phyloP scores from a whole-genome alignment of 805 yeast species.

The Saccharomycopsis lassenensis region DNA sequence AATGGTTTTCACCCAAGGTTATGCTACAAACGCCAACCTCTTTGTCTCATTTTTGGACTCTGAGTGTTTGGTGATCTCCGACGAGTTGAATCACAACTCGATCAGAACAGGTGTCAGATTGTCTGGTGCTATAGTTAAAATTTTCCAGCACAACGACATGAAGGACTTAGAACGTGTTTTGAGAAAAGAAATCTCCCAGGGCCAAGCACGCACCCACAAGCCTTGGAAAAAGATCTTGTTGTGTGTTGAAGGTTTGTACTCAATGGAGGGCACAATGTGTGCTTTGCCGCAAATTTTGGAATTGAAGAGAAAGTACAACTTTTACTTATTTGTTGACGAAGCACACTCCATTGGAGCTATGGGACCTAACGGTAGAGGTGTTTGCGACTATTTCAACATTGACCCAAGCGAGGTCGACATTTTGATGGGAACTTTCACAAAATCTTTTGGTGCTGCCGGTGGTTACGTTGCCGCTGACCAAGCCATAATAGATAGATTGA shows the following conservation, averaged over 20 bases:
- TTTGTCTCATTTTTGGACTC: slow-evolving; percentile 77
- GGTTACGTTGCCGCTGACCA: slow-evolving; percentile 85
- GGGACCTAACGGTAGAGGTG: slow-evolving; percentile 90
- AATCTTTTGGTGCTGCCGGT: slow-evolving; percentile 98
- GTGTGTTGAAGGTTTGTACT: slow-evolving; percentile 85
- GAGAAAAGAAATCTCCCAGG: slow-evolving; percentile 80
- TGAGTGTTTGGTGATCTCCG: slow-evolving; percentile 84
- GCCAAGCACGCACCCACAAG: slow-evolving; percentile 90
- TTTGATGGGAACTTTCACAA: slow-evolving; percentile 95
- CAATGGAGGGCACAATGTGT: slow-evolving; percentile 88
- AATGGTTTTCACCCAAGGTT: slow-evolving; percentile 84
- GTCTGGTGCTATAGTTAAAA: slow-evolving; percentile 87
- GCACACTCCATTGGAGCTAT: slow-evolving; percentile 99
- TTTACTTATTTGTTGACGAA: slow-evolving; percentile 87
- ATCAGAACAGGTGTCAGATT: slow-evolving; percentile 90
- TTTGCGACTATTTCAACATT: slow-evolving; percentile 85
- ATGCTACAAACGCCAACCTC: slow-evolving; percentile 86
- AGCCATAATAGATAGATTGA: slow-evolving; percentile 59
- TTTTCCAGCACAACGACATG: slow-evolving; percentile 90
- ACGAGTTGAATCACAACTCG: slow-evolving; percentile 91
- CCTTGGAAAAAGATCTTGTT: slow-evolving; percentile 88
- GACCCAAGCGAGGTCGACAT: slow-evolving; percentile 70
- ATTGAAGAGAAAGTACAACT: slow-evolving; percentile 73
- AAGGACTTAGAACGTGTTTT: slow-evolving; percentile 60
- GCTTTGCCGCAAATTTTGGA: slow-evolving; percentile 67